Evolutionary conservation across 345 rosid genomes (phyloP).

Genomic region (Leavenworthia alabamica): DNA sequence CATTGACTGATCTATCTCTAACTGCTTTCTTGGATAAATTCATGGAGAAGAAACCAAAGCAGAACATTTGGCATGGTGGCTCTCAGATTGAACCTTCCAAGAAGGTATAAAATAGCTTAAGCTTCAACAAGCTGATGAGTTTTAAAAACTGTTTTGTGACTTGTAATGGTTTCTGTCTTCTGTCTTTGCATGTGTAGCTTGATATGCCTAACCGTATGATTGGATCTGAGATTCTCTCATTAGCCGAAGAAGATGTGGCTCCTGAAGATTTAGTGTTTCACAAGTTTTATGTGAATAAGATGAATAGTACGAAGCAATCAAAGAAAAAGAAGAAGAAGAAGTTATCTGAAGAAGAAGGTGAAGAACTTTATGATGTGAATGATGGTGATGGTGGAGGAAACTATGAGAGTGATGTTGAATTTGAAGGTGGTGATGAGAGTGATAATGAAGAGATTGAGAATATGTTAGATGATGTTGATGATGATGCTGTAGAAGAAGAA

Average conservation of each 20-base stretch:
- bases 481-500: constrained; percentile 41
- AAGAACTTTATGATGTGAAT: constrained; percentile 57
- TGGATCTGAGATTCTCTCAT: constrained; percentile 72
- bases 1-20: constrained; percentile 66
- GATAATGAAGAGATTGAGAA: constrained; percentile 87
- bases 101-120: constrained; percentile 50
- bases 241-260: constrained; percentile 79
- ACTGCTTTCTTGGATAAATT: constrained; percentile 87
- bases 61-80: constrained; percentile 86
- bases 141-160: neutral
- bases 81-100: constrained; percentile 95
- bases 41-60: constrained; percentile 95
- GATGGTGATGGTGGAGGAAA: constrained; percentile 47
- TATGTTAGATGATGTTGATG: constrained; percentile 57
- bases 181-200: constrained; percentile 39
- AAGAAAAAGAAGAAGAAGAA: constrained; percentile 89
- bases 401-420: constrained; percentile 49
- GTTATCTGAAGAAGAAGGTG: constrained; percentile 58
- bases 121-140: neutral
- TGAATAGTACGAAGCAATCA: constrained; percentile 51
- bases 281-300: constrained; percentile 80
- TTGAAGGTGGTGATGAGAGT: constrained; percentile 72
- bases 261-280: constrained; percentile 96
- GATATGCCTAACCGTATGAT: constrained; percentile 72
- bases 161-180: neutral